Conservation (phyloP, 805 yeast species). For the Blastobotrys muscicola region DNA sequence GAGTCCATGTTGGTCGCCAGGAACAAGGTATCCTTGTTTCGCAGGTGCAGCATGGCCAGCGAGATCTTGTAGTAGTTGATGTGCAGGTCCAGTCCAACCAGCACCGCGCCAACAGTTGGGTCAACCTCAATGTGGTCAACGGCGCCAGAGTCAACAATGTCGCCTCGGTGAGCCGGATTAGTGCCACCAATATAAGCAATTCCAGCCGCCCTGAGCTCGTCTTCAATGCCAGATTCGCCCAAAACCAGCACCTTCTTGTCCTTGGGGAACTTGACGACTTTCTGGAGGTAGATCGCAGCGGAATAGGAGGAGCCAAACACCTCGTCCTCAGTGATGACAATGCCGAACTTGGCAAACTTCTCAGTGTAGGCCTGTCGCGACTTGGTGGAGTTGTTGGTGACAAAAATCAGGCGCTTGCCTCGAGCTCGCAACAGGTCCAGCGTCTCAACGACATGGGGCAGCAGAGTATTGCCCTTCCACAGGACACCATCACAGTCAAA, state of each 20-base stretch:
- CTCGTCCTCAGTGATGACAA: conserved; percentile 44
- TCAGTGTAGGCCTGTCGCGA: conserved; percentile 66
- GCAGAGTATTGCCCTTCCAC: conserved; percentile 78
- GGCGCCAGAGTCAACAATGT: conserved; percentile 32
- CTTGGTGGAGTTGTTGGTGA: conserved; percentile 92
- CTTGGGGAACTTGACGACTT: conserved; percentile 64
- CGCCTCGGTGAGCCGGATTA: conserved; percentile 51
- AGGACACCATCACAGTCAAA: conserved; percentile 98
- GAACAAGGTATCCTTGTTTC: conserved; percentile 55
- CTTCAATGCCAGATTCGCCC: conserved; percentile 81
- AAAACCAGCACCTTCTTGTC: conserved; percentile 78
- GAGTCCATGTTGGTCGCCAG: conserved; percentile 93
- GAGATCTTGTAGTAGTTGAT: conserved; percentile 79
- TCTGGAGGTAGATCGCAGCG: conserved; percentile 73
- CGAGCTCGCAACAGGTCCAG: conserved; percentile 43
- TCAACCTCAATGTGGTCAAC: conserved; percentile 37
- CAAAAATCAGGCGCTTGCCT: conserved; percentile 72
- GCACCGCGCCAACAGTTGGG: conserved; percentile 72
- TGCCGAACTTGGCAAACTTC: conserved; percentile 60
- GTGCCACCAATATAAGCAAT: conserved; percentile 75
- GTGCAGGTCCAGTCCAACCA: conserved; percentile 73
- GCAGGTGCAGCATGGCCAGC: conserved; percentile 69
- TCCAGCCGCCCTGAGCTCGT: conserved; percentile 68
- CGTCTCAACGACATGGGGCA: conserved; percentile 75
- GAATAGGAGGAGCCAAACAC: conserved; percentile 91